Conservation (phyloP, 2,329 filamentous ascomycete species). For the Fusarium veterinarium region DNA sequence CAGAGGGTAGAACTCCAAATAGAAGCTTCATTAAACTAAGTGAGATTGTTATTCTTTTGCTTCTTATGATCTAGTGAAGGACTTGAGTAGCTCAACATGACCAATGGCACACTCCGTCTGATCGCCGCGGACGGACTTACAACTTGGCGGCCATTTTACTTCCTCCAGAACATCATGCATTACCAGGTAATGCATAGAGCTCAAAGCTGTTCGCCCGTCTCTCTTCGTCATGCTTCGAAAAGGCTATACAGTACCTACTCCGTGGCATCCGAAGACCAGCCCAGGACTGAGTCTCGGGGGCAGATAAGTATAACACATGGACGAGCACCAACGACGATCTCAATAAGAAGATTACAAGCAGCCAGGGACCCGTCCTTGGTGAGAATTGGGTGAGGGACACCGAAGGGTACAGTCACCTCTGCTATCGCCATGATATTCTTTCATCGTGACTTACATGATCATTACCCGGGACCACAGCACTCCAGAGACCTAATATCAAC, state of each 20-base stretch:
- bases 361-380: not conserved
- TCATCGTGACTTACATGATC: not conserved
- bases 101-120: not conserved
- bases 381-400: not conserved
- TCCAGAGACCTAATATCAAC: not conserved
- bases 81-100: not conserved
- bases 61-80: not conserved
- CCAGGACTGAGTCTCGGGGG: not conserved
- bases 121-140: not conserved
- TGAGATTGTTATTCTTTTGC: fast-evolving
- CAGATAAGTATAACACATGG: not conserved
- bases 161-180: too few relatives aligned
- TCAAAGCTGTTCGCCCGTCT: fast-evolving
- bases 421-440: not conserved
- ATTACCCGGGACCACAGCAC: not conserved
- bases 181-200: too few relatives aligned
- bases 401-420: not conserved
- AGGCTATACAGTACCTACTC: not conserved
- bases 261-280: not conserved
- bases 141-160: not conserved
- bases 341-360: not conserved
- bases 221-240: not conserved
- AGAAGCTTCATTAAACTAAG: fast-evolving
- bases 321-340: not conserved
- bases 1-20: not conserved